These are phyloP conservation scores for Lichina pygmaea DNA, from an alignment of 495 filamentous ascomycete genomes.

Conservation along the genomic window DNA sequence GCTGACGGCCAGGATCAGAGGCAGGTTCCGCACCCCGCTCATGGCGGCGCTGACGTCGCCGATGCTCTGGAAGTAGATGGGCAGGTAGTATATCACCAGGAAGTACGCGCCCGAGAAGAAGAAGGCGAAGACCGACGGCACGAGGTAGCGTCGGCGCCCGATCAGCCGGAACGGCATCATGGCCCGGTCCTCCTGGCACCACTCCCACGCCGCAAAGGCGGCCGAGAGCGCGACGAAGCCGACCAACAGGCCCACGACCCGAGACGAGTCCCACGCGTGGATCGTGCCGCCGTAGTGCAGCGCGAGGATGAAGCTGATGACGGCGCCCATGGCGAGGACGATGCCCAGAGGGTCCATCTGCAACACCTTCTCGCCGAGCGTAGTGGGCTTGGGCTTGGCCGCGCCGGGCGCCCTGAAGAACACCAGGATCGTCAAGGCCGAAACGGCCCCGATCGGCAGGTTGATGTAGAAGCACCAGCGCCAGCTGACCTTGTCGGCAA, in stretches of 20 bases:
- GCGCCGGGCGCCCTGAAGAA: constrained; percentile 14
- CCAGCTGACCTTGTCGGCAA: constrained; percentile 18
- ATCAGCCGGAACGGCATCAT: constrained; percentile 5
- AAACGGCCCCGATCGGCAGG: constrained; percentile 20
- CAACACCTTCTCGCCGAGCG: constrained; percentile 10
- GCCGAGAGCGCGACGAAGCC: constrained; percentile 11
- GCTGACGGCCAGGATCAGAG: constrained; percentile 17
- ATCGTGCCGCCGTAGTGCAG: constrained; percentile 16
- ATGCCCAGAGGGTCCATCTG: constrained; percentile 14
- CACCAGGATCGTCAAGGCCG: constrained; percentile 14
- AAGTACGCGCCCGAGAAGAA: constrained; percentile 19
- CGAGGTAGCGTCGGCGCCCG: constrained; percentile 7
- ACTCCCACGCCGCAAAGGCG: constrained; percentile 8
- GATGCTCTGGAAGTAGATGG: constrained; percentile 35
- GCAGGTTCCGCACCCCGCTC: constrained; percentile 24
- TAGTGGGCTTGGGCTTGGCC: constrained; percentile 8
- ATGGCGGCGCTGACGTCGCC: constrained; percentile 16
- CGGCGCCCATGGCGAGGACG: constrained; percentile 8
- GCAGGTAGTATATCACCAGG: constrained; percentile 27
- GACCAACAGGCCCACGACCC: constrained; percentile 13
- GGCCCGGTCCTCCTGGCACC: constrained; percentile 10
- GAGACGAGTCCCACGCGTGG: constrained; percentile 10
- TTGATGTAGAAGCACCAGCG: constrained; percentile 30
- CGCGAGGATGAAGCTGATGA: constrained; percentile 14
- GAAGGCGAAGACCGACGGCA: constrained; percentile 6